Base-by-base conservation (phyloP, 345 rosid species). In the Durio zibethinus region DNA sequence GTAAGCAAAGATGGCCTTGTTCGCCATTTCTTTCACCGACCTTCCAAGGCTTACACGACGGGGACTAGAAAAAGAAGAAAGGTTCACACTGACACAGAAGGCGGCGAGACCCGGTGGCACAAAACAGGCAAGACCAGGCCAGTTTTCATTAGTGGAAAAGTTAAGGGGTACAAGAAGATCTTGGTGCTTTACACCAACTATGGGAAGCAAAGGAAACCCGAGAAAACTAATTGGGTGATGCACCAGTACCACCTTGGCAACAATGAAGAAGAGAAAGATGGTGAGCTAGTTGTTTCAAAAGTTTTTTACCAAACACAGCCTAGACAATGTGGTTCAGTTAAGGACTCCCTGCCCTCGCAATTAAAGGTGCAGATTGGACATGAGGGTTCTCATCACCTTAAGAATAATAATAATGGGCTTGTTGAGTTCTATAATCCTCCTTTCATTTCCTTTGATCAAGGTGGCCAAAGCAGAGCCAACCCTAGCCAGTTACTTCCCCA, bases 291-390 rank as follows among this genome's bases (percentile, higher is more conserved):
- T 12, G 96, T 95, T 8, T 95, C 99, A 1, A 95, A 95, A 82
- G 93, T 95, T 61, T 95, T 95, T 71, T 95, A 90, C 88, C 99
- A 95, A 79, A 95, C 99, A 83, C 99, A 95, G 77, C 98, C 98
- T 68, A 90, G 98, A 50, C 97, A 94, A 79, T 63, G 98, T 61
- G 92, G 91, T 16, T 70, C 88, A 16, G 64, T 68, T 10, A 85
- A 88, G 69, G 85, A 84, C 66, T 62, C 87, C 56, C 72, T 81
- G 43, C 33, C 86, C 72, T 56, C 80, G 53, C 82, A 87, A 83
- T 73, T 80, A 21, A 84, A 84, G 72, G 83, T 78, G 45, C 85
- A 80, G 76, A 77, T 27, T 50, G 84, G 78, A 8, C 85, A 81
- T 35, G 86, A 78, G 38, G 81, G 77, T 10, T 15, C 79, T 45